These are phyloP conservation scores for Stemphylium lycopersici DNA, from an alignment of 2,329 filamentous ascomycete genomes.

Conservation along the genomic window DNA sequence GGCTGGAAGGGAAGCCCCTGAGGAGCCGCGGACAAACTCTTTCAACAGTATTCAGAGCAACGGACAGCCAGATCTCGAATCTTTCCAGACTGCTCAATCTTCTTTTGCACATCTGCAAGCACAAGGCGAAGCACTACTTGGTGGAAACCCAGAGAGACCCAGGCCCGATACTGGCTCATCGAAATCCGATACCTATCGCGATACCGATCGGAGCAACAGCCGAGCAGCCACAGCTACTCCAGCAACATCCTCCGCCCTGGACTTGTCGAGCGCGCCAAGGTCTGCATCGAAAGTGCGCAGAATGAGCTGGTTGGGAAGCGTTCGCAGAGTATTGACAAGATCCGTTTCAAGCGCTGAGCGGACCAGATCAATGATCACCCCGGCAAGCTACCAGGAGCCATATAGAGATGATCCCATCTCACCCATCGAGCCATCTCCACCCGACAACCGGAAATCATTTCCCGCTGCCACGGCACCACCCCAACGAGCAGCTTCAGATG, in stretches of 20 bases:
- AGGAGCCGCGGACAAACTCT: constrained; percentile 35
- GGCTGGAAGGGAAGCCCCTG: constrained; percentile 25
- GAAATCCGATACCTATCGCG: constrained; percentile 27
- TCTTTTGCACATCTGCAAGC: constrained; percentile 57
- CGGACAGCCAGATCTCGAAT: constrained; percentile 53
- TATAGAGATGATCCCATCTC: constrained; percentile 39
- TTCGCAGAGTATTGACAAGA: constrained; percentile 44
- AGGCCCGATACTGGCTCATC: constrained; percentile 43
- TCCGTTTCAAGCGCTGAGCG: constrained; percentile 35
- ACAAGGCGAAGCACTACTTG: constrained; percentile 60
- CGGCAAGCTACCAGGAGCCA: constrained; percentile 32
- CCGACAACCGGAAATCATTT: constrained; percentile 26
- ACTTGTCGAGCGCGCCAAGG: constrained; percentile 18
- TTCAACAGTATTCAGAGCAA: constrained; percentile 48
- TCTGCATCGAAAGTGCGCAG: constrained; percentile 32
- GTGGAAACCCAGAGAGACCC: constrained; percentile 46
- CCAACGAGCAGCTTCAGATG: constrained; percentile 53
- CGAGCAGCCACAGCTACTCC: constrained; percentile 33
- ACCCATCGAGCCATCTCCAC: constrained; percentile 4
- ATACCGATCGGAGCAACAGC: constrained; percentile 32
- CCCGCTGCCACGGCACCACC: constrained; percentile 35
- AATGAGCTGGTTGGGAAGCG: constrained; percentile 48
- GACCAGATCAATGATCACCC: constrained; percentile 35
- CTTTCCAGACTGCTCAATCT: constrained; percentile 58
- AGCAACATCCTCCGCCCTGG: constrained; percentile 33